Conservation (phyloP, 805 yeast species). For the Priceomyces haplophilus region DNA sequence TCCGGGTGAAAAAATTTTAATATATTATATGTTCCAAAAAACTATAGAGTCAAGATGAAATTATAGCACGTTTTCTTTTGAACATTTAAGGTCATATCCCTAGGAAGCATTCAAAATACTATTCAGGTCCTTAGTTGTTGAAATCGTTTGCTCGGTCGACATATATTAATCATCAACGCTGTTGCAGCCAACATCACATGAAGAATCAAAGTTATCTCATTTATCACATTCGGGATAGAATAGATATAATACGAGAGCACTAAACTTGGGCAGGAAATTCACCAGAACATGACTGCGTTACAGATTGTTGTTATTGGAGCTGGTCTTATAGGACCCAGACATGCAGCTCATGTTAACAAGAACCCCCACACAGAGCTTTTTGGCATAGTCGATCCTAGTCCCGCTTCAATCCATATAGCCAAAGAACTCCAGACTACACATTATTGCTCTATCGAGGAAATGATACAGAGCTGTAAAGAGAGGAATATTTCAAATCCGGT, state of each 20-base stretch:
- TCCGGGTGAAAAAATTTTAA: neutral
- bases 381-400: constrained; percentile 35
- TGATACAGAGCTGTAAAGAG: constrained; percentile 21
- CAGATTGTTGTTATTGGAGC: constrained; percentile 32
- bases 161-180: too few relatives aligned
- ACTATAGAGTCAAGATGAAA: too few relatives aligned
- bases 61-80: too few relatives aligned
- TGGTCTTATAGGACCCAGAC: constrained; percentile 41
- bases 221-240: too few relatives aligned
- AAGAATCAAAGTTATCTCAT: too few relatives aligned
- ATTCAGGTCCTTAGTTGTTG: too few relatives aligned
- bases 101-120: too few relatives aligned
- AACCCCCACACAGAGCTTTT: constrained; percentile 24
- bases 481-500: constrained; percentile 22
- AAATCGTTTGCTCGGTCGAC: too few relatives aligned
- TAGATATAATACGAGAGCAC: too few relatives aligned
- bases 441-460: constrained; percentile 20
- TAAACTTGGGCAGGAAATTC: too few relatives aligned
- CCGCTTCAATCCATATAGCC: constrained; percentile 26
- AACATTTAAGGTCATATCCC: too few relatives aligned
- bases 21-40: neutral
- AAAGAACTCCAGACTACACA: constrained; percentile 18
- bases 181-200: too few relatives aligned
- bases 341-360: constrained; percentile 30
- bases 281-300: neutral